These are phyloP conservation scores for Saccharomycopsis microspora DNA, from an alignment of 805 yeast genomes.

Conservation along the genomic window DNA sequence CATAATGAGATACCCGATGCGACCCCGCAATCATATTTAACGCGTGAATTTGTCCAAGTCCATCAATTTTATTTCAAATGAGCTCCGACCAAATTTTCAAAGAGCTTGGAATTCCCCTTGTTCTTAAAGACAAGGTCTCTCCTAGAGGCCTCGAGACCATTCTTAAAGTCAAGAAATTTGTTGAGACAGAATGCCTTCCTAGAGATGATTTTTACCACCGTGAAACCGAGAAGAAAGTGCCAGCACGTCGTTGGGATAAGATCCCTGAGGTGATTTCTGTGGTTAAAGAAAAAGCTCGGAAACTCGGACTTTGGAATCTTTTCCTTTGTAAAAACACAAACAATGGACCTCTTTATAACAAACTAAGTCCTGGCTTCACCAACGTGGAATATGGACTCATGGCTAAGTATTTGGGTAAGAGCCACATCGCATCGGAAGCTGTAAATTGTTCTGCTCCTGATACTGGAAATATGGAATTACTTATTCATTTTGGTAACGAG, in stretches of 20 bases:
- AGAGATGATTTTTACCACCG: slow-evolving; percentile 34
- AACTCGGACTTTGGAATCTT: slow-evolving; percentile 49
- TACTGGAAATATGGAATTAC: slow-evolving; percentile 48
- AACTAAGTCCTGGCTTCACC: slow-evolving; percentile 38
- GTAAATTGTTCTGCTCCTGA: slow-evolving; percentile 55
- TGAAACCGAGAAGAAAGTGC: slow-evolving; percentile 28
- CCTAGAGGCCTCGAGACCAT: slow-evolving; percentile 25
- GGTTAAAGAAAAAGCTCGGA: slow-evolving; percentile 40
- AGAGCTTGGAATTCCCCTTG: slow-evolving; percentile 22
- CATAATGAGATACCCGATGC: too few relatives aligned
- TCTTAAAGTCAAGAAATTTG: slow-evolving; percentile 33
- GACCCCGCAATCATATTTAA: too few relatives aligned
- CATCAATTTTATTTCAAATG: not conserved
- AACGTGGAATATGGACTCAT: slow-evolving; percentile 55
- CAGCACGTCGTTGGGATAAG: slow-evolving; percentile 33
- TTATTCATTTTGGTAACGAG: slow-evolving; percentile 26
- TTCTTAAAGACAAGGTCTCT: slow-evolving; percentile 25
- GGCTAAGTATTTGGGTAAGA: slow-evolving; percentile 51
- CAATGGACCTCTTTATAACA: slow-evolving; percentile 25
- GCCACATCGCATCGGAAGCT: slow-evolving; percentile 44
- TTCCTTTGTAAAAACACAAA: slow-evolving; percentile 37
- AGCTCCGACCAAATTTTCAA: slow-evolving; percentile 1
- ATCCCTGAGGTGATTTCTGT: slow-evolving; percentile 38
- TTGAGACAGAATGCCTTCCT: slow-evolving; percentile 45
- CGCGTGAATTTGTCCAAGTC: too few relatives aligned